These are phyloP conservation scores for Colletotrichum nymphaeae DNA, from an alignment of 2,329 filamentous ascomycete genomes.

Conservation along the genomic window DNA sequence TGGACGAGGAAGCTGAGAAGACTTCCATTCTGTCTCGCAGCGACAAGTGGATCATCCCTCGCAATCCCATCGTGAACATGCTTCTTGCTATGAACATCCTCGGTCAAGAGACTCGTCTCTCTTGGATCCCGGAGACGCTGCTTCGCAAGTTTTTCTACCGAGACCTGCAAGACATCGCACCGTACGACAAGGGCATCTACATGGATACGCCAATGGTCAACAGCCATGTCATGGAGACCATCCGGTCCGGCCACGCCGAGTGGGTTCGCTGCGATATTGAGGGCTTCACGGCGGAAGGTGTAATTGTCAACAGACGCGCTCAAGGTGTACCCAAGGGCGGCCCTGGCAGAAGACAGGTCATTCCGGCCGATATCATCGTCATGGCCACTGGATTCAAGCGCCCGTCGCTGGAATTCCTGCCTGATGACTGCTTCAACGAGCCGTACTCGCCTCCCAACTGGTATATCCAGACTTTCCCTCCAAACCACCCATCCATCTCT, in stretches of 20 bases:
- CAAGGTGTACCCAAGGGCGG: conserved; percentile 82
- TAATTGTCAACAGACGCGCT: conserved; percentile 77
- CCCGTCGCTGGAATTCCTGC: conserved; percentile 79
- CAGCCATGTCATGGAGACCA: conserved; percentile 80
- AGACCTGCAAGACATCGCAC: conserved; percentile 80
- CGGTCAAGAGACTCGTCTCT: conserved; percentile 79
- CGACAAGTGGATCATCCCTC: conserved; percentile 89
- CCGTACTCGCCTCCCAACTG: conserved; percentile 85
- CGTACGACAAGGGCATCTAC: conserved; percentile 78
- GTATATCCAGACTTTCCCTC: conserved; percentile 90
- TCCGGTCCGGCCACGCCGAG: conserved; percentile 76
- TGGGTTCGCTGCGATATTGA: conserved; percentile 88
- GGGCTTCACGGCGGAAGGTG: conserved; percentile 70
- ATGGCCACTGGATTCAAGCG: conserved; percentile 87
- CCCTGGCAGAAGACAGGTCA: conserved; percentile 72
- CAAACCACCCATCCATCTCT: conserved; percentile 77
- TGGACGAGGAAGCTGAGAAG: conserved; percentile 72
- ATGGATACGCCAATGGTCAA: conserved; percentile 91
- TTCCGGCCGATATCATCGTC: conserved; percentile 81
- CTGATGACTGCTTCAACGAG: conserved; percentile 76
- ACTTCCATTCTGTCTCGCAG: conserved; percentile 80
- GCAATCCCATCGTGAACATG: conserved; percentile 79
- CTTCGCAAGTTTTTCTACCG: conserved; percentile 86
- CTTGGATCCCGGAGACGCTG: conserved; percentile 81
- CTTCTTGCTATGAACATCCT: conserved; percentile 83